Base-by-base conservation (phyloP, 2,329 filamentous ascomycete genomes). In the Sporothrix phasma region DNA sequence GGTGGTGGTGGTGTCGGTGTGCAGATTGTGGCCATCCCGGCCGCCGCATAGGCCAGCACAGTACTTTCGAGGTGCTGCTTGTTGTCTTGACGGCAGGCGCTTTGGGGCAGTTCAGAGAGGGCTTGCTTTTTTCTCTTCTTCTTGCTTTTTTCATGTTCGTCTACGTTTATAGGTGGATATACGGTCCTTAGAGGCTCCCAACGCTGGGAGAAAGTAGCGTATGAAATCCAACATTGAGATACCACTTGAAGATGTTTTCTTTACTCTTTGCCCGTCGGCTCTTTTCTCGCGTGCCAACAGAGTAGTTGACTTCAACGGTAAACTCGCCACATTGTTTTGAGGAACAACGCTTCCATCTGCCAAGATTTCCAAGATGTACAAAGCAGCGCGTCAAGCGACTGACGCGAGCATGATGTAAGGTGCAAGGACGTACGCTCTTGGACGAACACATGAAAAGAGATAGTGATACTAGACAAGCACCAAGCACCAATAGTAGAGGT, bases 1-100 rank as follows among this genome's bases (percentile, higher is more conserved):
- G 13, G 61, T 24, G 62, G 46, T 11, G 49, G 63, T 11, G 64
- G 67, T 11, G 64, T 64, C 11, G 67, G 67, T 11, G 67, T 68
- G 29, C 67, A 68, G 29, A 45, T 66, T 13, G 65, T 68, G 2
- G 31, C 62, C 6, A 15, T 65, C n/a, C 34, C 62, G 11, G 22
- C 59, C 10, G 19, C 56, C 22, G 53, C 63, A 41, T 66, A 41
- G 46, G 17, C 1, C 5, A 2, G 24, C 24, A 22, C 31, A 56
- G 11, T 11, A 29, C 5, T 46, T 49, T 26, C 29, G 45, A 41
- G 11, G 41, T 17, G 8, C 15, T 13, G 7, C 43, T 61, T 61
- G 59, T 61, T 61, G 59, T 61, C 59, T 61, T 41, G 59, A 61
- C 37, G 59, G 41, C 31, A 41, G 10, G 45, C 34, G 8, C 5